phyloP scores from a whole-genome alignment of 2,329 filamentous ascomycete genomes.

The Diaporthe australafricana region DNA sequence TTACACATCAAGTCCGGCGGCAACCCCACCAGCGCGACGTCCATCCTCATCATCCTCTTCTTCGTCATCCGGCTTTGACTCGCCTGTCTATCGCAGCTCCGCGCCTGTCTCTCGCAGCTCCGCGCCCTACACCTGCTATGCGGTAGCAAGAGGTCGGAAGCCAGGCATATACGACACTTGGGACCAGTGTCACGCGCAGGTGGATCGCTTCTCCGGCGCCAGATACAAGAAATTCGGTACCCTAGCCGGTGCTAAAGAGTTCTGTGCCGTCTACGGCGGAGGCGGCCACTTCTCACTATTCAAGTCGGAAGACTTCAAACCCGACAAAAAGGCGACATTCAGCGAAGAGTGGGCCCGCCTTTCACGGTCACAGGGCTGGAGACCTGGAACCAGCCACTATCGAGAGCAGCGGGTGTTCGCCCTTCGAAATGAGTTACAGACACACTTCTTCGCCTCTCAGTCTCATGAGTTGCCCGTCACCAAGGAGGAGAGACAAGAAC shows the following conservation, averaged over 20 bases:
- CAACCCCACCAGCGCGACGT: not conserved
- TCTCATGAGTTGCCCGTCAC: not conserved
- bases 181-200: not conserved
- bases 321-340: not conserved
- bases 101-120: no score
- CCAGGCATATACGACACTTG: constrained; percentile 13
- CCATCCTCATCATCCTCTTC: not conserved
- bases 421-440: constrained; percentile 1
- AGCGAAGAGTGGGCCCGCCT: constrained; percentile 8
- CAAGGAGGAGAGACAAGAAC: not conserved
- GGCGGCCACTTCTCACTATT: constrained; percentile 20
- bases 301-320: not conserved
- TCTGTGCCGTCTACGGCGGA: constrained; percentile 1
- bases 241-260: not conserved
- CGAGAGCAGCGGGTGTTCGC: not conserved
- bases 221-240: not conserved
- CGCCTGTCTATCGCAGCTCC: no score
- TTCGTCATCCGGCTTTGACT: not conserved
- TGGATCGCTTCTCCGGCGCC: not conserved
- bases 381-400: not conserved
- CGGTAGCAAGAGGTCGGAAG: not conserved
- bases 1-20: not conserved
- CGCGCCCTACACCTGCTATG: not conserved
- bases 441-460: not conserved
- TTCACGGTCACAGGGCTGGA: constrained; percentile 22